These are phyloP conservation scores for Aspergillus ostianus DNA, from an alignment of 495 filamentous ascomycete species.

Conservation along the genomic window DNA sequence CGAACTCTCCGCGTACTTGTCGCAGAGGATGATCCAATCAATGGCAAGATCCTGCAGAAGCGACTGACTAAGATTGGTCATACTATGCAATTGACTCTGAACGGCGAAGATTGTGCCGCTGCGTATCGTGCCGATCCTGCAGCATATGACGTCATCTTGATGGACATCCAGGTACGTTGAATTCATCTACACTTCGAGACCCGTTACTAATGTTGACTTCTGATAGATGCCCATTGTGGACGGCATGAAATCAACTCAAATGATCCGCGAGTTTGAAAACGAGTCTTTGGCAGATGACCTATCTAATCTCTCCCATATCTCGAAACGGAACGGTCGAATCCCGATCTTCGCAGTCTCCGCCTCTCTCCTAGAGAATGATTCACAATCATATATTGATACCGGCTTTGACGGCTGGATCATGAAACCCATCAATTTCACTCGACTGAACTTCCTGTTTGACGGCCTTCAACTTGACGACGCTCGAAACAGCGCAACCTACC, in stretches of 20 bases:
- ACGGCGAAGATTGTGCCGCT: constrained; percentile 83
- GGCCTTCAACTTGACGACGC: constrained; percentile 53
- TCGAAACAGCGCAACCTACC: constrained; percentile 52
- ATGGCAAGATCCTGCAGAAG: constrained; percentile 84
- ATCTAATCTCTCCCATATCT: constrained; percentile 45
- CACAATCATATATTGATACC: constrained; percentile 66
- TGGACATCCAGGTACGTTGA: constrained; percentile 84
- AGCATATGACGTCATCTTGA: constrained; percentile 80
- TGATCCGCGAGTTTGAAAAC: constrained; percentile 72
- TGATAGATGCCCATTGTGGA: constrained; percentile 89
- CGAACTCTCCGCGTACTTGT: constrained; percentile 65
- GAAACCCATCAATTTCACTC: constrained; percentile 70
- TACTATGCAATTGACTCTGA: constrained; percentile 67
- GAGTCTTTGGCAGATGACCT: constrained; percentile 47
- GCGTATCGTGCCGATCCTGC: constrained; percentile 58
- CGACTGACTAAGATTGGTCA: constrained; percentile 79
- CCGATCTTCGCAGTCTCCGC: constrained; percentile 93
- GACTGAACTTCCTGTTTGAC: constrained; percentile 55
- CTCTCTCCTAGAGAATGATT: constrained; percentile 71
- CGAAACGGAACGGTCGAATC: constrained; percentile 40
- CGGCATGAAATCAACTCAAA: constrained; percentile 75
- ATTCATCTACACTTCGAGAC: not conserved
- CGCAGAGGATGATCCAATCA: constrained; percentile 92
- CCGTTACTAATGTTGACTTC: constrained; percentile 15
- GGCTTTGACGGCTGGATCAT: constrained; percentile 93